Conservation (phyloP, 139 green algal species). For the Diplosphaera chodatii region DNA sequence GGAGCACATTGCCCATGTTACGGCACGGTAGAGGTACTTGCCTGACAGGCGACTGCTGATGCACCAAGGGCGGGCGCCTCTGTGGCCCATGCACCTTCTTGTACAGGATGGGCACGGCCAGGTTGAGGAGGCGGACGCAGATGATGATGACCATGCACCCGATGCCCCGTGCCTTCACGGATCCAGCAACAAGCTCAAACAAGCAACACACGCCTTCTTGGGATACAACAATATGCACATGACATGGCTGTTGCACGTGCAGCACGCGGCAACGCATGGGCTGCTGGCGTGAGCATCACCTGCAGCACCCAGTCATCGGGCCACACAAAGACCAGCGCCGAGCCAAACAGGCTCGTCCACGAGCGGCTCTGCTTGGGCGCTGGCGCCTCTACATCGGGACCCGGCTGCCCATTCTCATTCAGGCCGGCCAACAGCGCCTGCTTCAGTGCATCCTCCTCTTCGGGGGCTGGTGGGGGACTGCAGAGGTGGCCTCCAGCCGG, state of each 20-base stretch:
- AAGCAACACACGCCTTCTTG: no score
- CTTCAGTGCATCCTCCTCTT: constrained; percentile 20
- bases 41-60: no score
- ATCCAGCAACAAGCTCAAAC: no score
- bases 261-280: no score
- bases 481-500: background rate
- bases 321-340: constrained; percentile 48
- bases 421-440: constrained; percentile 16
- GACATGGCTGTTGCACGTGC: no score
- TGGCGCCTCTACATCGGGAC: background rate
- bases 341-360: constrained; percentile 29
- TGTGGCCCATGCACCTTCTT: no score
- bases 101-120: constrained; percentile 66
- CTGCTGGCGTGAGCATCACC: background rate
- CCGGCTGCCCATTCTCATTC: constrained; percentile 3
- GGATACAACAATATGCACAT: no score
- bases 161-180: constrained; percentile 28
- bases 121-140: constrained; percentile 59
- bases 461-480: background rate
- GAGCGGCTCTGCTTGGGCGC: constrained; percentile 10
- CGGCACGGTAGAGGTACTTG: no score
- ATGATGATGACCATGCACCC: constrained; percentile 61
- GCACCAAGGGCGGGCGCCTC: no score
- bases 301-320: constrained; percentile 26
- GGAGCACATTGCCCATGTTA: no score